phyloP scores from a whole-genome alignment of 1,139 yeast genomes.

The Eremothecium gossypii region DNA sequence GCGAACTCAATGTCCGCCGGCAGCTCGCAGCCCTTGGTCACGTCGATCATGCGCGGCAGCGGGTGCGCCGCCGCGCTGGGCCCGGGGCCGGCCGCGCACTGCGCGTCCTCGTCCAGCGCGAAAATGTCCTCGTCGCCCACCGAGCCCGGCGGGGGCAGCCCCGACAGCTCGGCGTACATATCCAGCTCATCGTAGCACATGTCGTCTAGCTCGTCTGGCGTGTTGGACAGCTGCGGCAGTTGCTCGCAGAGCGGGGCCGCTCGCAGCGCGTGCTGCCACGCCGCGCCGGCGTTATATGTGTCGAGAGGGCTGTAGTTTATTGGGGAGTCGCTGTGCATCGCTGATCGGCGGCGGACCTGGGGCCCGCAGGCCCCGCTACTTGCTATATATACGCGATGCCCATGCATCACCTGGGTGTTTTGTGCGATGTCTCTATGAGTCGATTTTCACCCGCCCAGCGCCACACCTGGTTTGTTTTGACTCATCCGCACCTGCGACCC shows the following conservation, averaged over 20 bases:
- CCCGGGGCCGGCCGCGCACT: neutral
- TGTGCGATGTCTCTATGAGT: constrained; percentile 1
- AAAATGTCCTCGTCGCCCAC: constrained; percentile 7
- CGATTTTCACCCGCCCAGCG: neutral
- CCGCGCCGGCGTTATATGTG: too few species aligned
- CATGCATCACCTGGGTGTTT: neutral
- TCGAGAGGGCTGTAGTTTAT: too few species aligned
- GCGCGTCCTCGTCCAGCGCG: constrained; percentile 6
- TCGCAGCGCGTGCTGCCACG: too few species aligned
- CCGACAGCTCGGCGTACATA: too few species aligned
- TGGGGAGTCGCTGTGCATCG: too few species aligned
- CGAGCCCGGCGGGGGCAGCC: too few species aligned
- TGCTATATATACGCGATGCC: too few species aligned
- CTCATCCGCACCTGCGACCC: neutral
- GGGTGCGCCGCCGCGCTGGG: constrained; percentile 1
- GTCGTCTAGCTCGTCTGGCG: neutral
- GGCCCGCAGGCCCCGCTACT: too few species aligned
- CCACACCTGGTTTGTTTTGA: constrained; percentile 2
- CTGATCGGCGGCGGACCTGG: too few species aligned
- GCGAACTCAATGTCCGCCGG: constrained; percentile 13
- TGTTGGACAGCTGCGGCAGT: neutral
- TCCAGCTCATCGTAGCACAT: neutral
- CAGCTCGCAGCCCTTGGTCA: constrained; percentile 3
- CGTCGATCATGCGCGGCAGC: neutral
- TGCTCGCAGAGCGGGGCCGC: too few species aligned